Conservation (phyloP, 2,329 filamentous ascomycete species). For the Colletotrichum shisoi region DNA sequence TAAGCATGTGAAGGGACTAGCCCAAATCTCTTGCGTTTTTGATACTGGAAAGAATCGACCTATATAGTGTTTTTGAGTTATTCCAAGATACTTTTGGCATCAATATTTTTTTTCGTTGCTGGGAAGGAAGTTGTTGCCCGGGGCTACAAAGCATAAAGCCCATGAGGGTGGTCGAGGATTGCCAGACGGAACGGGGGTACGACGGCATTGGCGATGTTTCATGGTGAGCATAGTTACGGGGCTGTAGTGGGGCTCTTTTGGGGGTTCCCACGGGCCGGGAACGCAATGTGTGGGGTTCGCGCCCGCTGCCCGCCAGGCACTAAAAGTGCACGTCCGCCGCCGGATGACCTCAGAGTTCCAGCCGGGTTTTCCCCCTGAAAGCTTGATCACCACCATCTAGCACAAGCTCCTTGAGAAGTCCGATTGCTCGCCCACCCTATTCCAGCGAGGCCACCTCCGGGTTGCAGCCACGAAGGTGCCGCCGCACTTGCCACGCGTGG, state of each 20-base stretch:
- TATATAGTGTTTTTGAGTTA: neutral
- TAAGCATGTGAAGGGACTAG: neutral
- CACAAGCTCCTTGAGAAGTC: neutral
- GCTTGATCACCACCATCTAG: neutral
- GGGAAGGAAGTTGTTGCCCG: neutral
- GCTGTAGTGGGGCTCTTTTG: constrained; percentile 12
- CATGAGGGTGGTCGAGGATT: neutral
- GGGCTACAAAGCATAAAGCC: too few species aligned
- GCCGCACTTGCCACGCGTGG: neutral
- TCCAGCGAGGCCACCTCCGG: neutral
- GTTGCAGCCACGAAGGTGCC: neutral
- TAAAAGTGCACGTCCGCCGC: constrained; percentile 18
- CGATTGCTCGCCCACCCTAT: too few species aligned
- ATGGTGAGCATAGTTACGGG: neutral
- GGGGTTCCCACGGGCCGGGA: constrained; percentile 5
- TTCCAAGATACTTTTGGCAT: neutral
- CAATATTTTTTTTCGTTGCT: neutral
- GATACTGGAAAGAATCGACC: neutral
- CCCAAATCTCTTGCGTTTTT: neutral
- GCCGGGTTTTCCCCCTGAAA: neutral
- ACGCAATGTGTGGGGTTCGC: constrained; percentile 8
- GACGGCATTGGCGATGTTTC: neutral
- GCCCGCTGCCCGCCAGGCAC: neutral
- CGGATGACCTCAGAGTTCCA: constrained; percentile 25
- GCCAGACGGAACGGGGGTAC: neutral